These are phyloP conservation scores for Silene coronaria DNA, from an alignment of 179 eudicot species.

Conservation along the genomic window DNA sequence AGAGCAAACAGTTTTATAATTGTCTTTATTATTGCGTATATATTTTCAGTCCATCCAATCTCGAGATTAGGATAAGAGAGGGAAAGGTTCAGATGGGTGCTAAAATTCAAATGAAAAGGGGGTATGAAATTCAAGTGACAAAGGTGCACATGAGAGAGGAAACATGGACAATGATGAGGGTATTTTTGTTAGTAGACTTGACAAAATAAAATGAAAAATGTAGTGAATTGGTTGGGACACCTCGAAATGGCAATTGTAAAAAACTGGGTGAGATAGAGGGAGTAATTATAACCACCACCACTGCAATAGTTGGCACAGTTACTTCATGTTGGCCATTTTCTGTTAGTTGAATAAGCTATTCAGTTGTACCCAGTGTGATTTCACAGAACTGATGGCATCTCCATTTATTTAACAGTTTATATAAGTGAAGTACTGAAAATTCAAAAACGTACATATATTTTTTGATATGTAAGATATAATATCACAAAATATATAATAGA, in stretches of 20 bases:
- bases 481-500: too few relatives aligned
- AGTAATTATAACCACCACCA: neutral
- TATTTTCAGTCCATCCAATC: neutral
- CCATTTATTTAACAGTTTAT: neutral
- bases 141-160: constrained; percentile 2
- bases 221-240: neutral
- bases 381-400: neutral
- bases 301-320: neutral
- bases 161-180: neutral
- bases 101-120: neutral
- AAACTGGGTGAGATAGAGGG: neutral
- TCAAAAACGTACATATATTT: too few relatives aligned
- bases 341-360: neutral
- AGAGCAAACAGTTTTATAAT: neutral
- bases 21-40: neutral
- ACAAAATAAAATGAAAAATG: neutral
- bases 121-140: constrained; percentile 6
- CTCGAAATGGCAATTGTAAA: neutral
- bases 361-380: neutral
- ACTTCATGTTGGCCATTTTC: neutral
- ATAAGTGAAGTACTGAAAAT: neutral
- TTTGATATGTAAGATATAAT: too few relatives aligned
- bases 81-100: neutral
- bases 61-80: neutral
- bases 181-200: neutral